A percentile compares a stretch with the other conserved stretches of the same genome.
Conservation (phyloP, 202 grass and related monocot species). For the Carex sylvatica region DNA sequence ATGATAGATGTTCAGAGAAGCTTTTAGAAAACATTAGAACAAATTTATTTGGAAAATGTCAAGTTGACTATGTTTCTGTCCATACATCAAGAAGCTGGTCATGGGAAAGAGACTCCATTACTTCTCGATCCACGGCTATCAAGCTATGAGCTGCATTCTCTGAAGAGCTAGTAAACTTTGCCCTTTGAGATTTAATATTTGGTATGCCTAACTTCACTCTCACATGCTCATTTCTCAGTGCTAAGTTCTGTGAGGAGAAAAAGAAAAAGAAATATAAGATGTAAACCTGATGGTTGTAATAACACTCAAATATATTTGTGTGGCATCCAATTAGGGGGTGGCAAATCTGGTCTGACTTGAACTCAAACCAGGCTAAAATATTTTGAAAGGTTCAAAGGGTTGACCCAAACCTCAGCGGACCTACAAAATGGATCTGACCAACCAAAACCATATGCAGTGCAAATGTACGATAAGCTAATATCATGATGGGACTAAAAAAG, state of each 20-base stretch:
- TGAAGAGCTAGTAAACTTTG: slow-evolving; percentile 27
- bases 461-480: neutral
- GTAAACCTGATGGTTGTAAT: neutral
- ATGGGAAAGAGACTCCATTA: slow-evolving; percentile 39
- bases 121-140: slow-evolving; percentile 41
- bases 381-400: neutral
- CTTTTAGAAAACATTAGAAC: slow-evolving; percentile 7
- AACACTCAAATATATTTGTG: neutral
- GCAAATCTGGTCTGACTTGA: neutral
- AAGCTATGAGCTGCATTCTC: slow-evolving; percentile 29
- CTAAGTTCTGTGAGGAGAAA: slow-evolving; percentile 60
- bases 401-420: neutral
- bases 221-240: slow-evolving; percentile 50
- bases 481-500: neutral
- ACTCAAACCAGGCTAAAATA: neutral
- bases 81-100: slow-evolving; percentile 75
- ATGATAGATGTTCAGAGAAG: slow-evolving; percentile 16
- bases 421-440: neutral
- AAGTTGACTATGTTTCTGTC: slow-evolving; percentile 12
- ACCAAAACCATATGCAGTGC: neutral
- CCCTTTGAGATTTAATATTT: slow-evolving; percentile 31
- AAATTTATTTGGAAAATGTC: neutral
- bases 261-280: slow-evolving; percentile 6
- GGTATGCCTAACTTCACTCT: slow-evolving; percentile 52
- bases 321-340: neutral